phyloP scores from a whole-genome alignment of 345 rosid genomes.

The Lepidium aucheri region DNA sequence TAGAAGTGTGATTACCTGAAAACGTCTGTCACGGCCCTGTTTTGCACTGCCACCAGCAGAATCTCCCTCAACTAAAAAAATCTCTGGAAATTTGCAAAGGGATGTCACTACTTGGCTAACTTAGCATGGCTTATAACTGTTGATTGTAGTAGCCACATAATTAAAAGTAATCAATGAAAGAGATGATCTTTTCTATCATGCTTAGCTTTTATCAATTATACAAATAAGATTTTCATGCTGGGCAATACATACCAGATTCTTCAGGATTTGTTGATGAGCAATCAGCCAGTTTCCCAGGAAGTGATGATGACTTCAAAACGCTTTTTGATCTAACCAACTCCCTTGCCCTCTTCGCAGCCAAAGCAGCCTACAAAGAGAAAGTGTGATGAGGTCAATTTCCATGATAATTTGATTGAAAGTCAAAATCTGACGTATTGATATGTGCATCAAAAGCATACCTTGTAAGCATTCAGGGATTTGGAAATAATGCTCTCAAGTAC shows the following conservation, averaged over 20 bases:
- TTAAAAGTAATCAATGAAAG: not conserved
- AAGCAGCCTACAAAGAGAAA: slow-evolving; percentile 67
- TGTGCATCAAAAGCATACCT: slow-evolving; percentile 43
- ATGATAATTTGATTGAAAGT: not conserved
- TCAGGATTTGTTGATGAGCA: slow-evolving; percentile 89
- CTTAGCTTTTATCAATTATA: not conserved
- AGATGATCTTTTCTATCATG: not conserved
- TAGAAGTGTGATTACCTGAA: slow-evolving; percentile 56
- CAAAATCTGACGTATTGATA: not conserved
- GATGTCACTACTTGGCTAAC: slow-evolving; percentile 11
- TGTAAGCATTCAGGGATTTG: slow-evolving; percentile 88
- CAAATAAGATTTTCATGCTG: not conserved
- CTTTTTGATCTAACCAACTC: slow-evolving; percentile 92
- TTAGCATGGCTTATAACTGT: not conserved
- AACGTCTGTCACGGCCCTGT: slow-evolving; percentile 97
- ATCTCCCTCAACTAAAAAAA: slow-evolving; percentile 97
- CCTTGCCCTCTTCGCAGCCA: slow-evolving; percentile 97
- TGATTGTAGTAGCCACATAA: not conserved
- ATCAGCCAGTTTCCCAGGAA: slow-evolving; percentile 98
- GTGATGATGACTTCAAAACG: slow-evolving; percentile 84
- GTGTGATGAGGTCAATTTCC: slow-evolving; percentile 1
- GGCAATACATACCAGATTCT: slow-evolving; percentile 59
- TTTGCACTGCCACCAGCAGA: slow-evolving; percentile 99
- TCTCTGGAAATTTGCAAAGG: slow-evolving; percentile 44
- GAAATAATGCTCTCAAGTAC: slow-evolving; percentile 86